Evolutionary conservation across 306 rosid species (phyloP), one percentile per base, ranked within the genome.

Genomic region (Inga laurina): DNA sequence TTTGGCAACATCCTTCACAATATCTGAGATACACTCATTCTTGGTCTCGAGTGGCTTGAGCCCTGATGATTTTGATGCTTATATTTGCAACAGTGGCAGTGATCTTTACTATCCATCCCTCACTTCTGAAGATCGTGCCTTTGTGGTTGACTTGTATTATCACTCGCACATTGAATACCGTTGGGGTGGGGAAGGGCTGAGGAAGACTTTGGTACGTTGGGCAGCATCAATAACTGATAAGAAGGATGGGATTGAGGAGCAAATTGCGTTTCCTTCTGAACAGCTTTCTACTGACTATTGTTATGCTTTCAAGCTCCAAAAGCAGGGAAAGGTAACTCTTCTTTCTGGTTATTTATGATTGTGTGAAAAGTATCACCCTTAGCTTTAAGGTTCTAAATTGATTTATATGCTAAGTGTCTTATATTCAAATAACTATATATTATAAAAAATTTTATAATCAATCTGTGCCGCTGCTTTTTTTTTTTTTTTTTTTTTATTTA

Each of bases 151-250:
- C 91, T 92, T 92, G 88, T 97, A 97, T 88, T 97, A 91, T 88
- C 99, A 97, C 91, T 97, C 99, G 19, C 99, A 94, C 83, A 90
- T 97, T 43, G 99, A 97, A 82, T 90, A 92, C 82, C 97, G 93
- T 66, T 97, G 99, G 99, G 99, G 99, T 27, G 98, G 98, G 85
- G 99, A 97, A 86, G 99, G 99, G 39, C 87, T 97, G 87, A 92
- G 99, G 85, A 97, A 97, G 89, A 91, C 97, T 62, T 85, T 97
- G 78, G 83, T 97, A 80, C 98, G 98, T 49, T 97, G 98, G 98
- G 97, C 93, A 70, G 46, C 85, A 77, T 89, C 97, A 49, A 62
- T 90, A 64, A 85, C 85, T 76, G 94, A 89, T 76, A 94, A 82
- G 88, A 91, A 88, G 90, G 62, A 82, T 80, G 90, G 67, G 61